Conservation (phyloP, 1,284 basidiomycete genomes). For the Trichosporon asahii region DNA sequence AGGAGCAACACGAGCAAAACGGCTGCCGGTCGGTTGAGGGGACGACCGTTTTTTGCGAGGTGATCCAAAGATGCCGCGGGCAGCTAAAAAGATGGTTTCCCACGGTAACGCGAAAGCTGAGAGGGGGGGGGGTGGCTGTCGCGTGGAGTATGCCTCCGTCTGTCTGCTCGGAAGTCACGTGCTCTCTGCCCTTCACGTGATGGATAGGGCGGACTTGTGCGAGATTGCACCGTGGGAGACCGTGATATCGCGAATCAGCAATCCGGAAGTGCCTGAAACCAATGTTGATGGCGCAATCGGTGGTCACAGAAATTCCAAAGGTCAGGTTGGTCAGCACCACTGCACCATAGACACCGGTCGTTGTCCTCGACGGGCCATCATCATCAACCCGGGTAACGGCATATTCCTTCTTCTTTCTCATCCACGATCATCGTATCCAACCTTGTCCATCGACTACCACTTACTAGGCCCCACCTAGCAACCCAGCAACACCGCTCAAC, state of each 20-base stretch:
- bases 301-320: constrained; percentile 7
- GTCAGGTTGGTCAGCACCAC: neutral
- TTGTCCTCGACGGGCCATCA: neutral
- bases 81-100: constrained; percentile 7
- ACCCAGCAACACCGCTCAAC: constrained; percentile 3
- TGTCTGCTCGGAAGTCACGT: no score
- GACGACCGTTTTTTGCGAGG: constrained; percentile 8
- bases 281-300: constrained; percentile 9
- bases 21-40: constrained; percentile 6
- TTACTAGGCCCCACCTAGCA: constrained; percentile 4
- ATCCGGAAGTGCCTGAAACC: neutral
- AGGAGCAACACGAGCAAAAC: neutral
- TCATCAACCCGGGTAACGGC: neutral
- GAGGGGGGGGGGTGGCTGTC: neutral
- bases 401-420: constrained; percentile 9
- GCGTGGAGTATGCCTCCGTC: constrained; percentile 1
- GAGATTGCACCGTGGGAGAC: neutral
- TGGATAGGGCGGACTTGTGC: neutral
- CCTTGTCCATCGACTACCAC: neutral
- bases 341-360: neutral
- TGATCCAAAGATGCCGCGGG: constrained; percentile 8
- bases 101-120: neutral
- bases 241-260: neutral
- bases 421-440: constrained; percentile 3
- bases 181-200: no score